These are phyloP conservation scores for Chlamydomonas reinhardtii DNA, from an alignment of 163 green algal species.

Conservation along the genomic window DNA sequence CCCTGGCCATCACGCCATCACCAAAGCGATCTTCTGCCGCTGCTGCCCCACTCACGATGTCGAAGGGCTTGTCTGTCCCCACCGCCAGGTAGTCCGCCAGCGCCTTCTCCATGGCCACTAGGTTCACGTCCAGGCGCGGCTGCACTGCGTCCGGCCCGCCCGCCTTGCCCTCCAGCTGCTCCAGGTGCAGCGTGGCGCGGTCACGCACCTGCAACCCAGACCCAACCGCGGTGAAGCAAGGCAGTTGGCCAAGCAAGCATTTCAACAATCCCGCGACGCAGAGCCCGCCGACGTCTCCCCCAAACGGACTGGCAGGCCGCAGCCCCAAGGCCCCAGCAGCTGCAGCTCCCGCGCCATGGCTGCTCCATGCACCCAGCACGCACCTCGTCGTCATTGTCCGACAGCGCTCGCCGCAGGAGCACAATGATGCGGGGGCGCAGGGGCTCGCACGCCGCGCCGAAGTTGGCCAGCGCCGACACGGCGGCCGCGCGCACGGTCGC, in stretches of 20 bases:
- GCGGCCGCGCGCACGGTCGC: slow-evolving; percentile 96
- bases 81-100: slow-evolving; percentile 88
- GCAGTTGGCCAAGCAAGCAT: no score
- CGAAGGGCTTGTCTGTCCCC: slow-evolving; percentile 80
- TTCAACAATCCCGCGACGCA: no score
- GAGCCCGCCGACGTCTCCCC: no score
- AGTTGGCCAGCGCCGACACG: slow-evolving; percentile 90
- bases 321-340: no score
- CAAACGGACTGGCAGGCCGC: no score
- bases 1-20: no score
- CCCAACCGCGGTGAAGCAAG: no score
- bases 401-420: slow-evolving; percentile 92
- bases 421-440: slow-evolving; percentile 85
- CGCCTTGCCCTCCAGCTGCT: slow-evolving; percentile 79
- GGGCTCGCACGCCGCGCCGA: slow-evolving; percentile 75
- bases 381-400: slow-evolving; percentile 98
- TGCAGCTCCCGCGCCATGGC: no score
- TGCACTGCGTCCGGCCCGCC: slow-evolving; percentile 59
- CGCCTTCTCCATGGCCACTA: slow-evolving; percentile 85
- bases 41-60: slow-evolving; percentile 69
- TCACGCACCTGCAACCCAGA: slow-evolving; percentile 86
- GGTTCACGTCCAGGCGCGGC: slow-evolving; percentile 70
- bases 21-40: no score
- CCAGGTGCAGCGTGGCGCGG: slow-evolving; percentile 92
- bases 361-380: not conserved